phyloP scores from a whole-genome alignment of 108 stramenopile species.

The Pelagomonas calceolata region DNA sequence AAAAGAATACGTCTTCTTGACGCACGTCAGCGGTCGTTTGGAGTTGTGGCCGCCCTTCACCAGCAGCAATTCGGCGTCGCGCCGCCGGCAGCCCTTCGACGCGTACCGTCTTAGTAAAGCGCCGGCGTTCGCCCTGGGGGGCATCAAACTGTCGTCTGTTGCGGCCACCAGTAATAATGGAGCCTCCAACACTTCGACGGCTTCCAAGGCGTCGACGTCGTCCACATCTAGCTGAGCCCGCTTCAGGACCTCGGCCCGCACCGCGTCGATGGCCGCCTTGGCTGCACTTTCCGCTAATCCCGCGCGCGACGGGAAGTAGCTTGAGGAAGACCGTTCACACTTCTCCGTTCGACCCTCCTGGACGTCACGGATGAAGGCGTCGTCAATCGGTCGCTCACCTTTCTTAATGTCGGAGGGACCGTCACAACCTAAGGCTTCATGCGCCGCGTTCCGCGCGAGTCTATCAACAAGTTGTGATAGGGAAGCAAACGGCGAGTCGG shows the following conservation, averaged over 20 bases:
- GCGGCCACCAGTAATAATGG: background rate
- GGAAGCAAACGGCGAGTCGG: background rate
- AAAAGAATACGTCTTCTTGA: too few relatives aligned
- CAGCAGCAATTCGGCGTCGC: background rate
- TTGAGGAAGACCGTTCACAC: too few relatives aligned
- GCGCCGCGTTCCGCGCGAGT: background rate
- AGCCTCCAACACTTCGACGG: background rate
- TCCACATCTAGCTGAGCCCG: background rate
- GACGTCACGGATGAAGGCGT: too few relatives aligned
- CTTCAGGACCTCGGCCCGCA: background rate
- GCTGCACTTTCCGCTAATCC: background rate
- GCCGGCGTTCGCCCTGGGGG: background rate
- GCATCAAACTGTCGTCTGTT: background rate
- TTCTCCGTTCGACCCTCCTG: too few relatives aligned
- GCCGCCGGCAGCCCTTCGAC: background rate
- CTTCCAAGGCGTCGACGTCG: background rate
- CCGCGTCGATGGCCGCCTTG: background rate
- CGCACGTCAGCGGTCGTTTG: too few relatives aligned
- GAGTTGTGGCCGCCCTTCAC: background rate
- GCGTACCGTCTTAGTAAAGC: background rate
- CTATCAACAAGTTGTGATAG: background rate
- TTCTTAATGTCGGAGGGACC: too few relatives aligned
- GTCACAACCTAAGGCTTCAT: background rate
- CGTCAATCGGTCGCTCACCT: too few relatives aligned
- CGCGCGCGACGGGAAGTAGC: background rate